Base-by-base conservation (phyloP, 163 green algal species). In the Prototheca wickerhamii region DNA sequence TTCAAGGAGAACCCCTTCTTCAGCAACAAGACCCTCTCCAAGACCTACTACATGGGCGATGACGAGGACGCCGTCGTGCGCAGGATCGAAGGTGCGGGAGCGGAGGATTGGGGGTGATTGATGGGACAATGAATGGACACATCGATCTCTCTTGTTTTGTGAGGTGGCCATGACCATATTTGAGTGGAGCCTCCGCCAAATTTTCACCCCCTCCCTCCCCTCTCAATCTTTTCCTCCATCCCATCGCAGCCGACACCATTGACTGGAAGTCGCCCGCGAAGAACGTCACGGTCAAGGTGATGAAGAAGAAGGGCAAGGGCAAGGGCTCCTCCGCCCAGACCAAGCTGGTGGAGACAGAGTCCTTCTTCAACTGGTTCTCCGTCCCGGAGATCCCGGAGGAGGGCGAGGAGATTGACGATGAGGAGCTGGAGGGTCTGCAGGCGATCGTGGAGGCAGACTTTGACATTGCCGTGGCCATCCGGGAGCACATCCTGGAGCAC, bases 341-440 rank as follows among this genome's bases (percentile, higher is more conserved):
- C 61, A 85, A 82, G 65, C 71, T 58, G n/a, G 75, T 84, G 70
- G 65, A 72, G 8, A 70, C 75, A 25, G 80, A 90, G 25, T 89
- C 74, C 17, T 96, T 96, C 82, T 97, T 96, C 81, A 88, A 89
- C 70, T 91, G 91, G 72, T 97, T 97, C 78, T 83, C 71, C 61
- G 84, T 87, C 5, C 87, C 88, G n/a, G 70, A 76, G 29, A 46
- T 84, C n/a, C 74, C 74, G 18, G 76, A 79, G 25, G 67, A 84
- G 17, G 76, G 81, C 4, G 78, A 80, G 4, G 73, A 84, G 7
- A 60, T 92, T 52, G 70, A 71, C 18, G 83, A 92, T 44, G 80
- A 94, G 63, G 76, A 84, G 40, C 67, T 88, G 65, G 76, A 89
- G 26, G 72, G 70, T 60, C 58, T 87, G 2, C 70, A 79, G 68